Evolutionary conservation across 208 protist genomes (phyloP).

Genomic region (Trypanosoma grayi): DNA sequence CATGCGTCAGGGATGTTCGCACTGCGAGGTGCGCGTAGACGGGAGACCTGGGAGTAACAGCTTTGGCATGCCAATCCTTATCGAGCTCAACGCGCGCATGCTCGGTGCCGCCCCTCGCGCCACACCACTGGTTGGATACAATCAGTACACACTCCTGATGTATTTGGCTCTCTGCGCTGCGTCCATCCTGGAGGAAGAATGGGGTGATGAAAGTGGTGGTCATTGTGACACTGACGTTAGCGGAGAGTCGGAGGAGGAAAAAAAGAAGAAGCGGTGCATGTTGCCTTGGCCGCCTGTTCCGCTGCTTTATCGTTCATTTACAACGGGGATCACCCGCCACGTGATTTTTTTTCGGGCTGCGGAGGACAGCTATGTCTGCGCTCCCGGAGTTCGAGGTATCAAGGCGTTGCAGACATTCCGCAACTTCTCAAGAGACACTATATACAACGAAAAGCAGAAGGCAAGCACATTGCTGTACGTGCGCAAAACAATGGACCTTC

Average conservation of each 20-base stretch:
- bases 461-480: constrained; percentile 31
- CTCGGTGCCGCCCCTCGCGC: constrained; percentile 73
- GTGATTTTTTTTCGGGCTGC: constrained; percentile 60
- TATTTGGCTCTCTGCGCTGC: constrained; percentile 62
- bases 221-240: not conserved
- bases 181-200: constrained; percentile 28
- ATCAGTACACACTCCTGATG: constrained; percentile 70
- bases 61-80: constrained; percentile 61
- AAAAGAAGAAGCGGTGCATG: constrained; percentile 4
- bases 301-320: constrained; percentile 46
- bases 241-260: not conserved
- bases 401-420: constrained; percentile 49
- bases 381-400: constrained; percentile 28
- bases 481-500: constrained; percentile 64
- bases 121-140: constrained; percentile 72
- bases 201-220: not conserved
- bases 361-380: constrained; percentile 48
- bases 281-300: constrained; percentile 79
- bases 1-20: constrained; percentile 70
- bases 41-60: constrained; percentile 26
- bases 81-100: constrained; percentile 87
- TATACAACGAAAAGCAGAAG: constrained; percentile 35
- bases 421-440: constrained; percentile 41
- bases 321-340: constrained; percentile 28
- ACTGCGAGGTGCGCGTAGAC: constrained; percentile 87